phyloP scores from a whole-genome alignment of 176 grass and related monocot genomes.

The Otatea glauca region DNA sequence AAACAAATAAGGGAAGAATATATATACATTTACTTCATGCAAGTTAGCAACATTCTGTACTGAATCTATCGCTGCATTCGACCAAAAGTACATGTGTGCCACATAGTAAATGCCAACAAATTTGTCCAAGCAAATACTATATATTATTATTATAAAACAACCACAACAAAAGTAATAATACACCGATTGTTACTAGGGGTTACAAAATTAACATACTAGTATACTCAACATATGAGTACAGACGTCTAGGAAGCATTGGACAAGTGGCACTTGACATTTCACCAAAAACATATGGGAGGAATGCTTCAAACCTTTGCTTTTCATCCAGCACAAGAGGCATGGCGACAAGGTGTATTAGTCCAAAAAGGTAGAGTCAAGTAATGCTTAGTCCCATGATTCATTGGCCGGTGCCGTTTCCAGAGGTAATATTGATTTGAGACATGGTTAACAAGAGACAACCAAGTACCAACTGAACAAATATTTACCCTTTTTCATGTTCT shows the following conservation, averaged over 20 bases:
- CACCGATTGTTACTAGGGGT: constrained; percentile 15
- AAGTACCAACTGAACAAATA: neutral
- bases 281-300: constrained; percentile 28
- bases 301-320: constrained; percentile 36
- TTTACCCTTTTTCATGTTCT: neutral
- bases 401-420: constrained; percentile 23
- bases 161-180: constrained; percentile 10
- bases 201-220: constrained; percentile 16
- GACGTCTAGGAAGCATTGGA: neutral
- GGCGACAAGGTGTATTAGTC: constrained; percentile 41
- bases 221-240: neutral
- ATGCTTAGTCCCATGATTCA: constrained; percentile 11
- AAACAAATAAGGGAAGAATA: neutral
- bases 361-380: constrained; percentile 40
- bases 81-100: neutral
- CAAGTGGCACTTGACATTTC: constrained; percentile 43
- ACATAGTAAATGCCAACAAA: constrained; percentile 29
- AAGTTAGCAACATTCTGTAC: neutral
- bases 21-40: neutral
- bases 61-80: constrained; percentile 6
- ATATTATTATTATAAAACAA: neutral
- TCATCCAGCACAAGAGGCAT: constrained; percentile 43
- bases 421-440: constrained; percentile 10
- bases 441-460: constrained; percentile 30
- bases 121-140: neutral